Evolutionary conservation across 106 monocot species (phyloP).

Genomic region (Chionographis japonica): DNA sequence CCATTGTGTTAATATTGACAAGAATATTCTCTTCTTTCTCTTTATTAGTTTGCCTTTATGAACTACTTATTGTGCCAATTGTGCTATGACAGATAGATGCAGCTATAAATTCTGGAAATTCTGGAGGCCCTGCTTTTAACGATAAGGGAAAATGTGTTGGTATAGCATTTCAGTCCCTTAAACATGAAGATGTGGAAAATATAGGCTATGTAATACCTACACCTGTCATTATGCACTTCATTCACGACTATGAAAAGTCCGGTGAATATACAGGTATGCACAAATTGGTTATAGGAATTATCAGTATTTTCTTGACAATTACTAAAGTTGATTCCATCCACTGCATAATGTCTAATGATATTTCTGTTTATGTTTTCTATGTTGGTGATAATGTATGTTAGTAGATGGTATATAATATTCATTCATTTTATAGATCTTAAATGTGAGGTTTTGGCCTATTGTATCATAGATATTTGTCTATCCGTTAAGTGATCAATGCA

Average conservation of each 20-base stretch:
- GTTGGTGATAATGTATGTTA: too few relatives aligned
- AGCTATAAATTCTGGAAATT: conserved; percentile 99
- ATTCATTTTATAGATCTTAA: too few relatives aligned
- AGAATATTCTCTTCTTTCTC: neutral
- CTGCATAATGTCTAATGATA: too few relatives aligned
- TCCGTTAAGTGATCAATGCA: too few relatives aligned
- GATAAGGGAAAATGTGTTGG: conserved; percentile 98
- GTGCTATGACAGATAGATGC: conserved; percentile 79
- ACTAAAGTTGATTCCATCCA: too few relatives aligned
- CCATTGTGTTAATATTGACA: neutral
- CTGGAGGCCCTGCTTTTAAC: conserved; percentile 98
- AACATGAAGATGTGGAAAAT: conserved; percentile 98
- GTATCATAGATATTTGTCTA: too few relatives aligned
- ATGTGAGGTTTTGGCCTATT: too few relatives aligned
- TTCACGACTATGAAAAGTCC: conserved; percentile 91
- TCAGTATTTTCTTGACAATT: too few relatives aligned
- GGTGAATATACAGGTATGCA: conserved; percentile 85
- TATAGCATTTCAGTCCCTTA: conserved; percentile 98
- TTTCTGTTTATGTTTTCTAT: neutral
- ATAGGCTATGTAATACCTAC: conserved; percentile 99
- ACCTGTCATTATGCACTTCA: conserved; percentile 93
- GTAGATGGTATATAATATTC: too few relatives aligned
- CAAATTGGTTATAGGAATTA: neutral
- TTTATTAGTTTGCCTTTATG: neutral
- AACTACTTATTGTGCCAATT: neutral